A percentile compares a stretch with the other conserved stretches of the same genome.
Evolutionary conservation across 225 moss, liverwort and hornwort genomes (phyloP).

Genomic region (Pleurozium schreberi): DNA sequence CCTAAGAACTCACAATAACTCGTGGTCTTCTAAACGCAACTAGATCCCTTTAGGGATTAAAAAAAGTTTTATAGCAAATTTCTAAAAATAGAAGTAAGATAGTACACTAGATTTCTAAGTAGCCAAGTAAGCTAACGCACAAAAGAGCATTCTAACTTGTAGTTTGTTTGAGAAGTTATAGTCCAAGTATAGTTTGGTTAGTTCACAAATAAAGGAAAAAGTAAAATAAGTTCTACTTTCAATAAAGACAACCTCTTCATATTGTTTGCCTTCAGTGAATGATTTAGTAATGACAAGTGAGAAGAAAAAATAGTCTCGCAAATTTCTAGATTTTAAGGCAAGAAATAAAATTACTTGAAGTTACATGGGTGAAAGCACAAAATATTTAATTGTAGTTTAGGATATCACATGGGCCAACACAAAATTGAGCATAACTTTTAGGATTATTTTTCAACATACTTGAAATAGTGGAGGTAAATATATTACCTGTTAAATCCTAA

Average conservation of each 20-base stretch:
- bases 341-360: not conserved
- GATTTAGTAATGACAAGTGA: not conserved
- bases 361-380: not conserved
- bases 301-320: not conserved
- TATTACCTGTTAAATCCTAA: too few relatives aligned
- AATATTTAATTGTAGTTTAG: not conserved
- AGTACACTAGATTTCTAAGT: too few relatives aligned
- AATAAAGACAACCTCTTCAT: not conserved
- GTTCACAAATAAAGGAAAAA: not conserved
- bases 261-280: not conserved
- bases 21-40: too few relatives aligned
- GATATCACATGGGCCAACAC: too few relatives aligned
- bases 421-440: too few relatives aligned
- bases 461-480: too few relatives aligned
- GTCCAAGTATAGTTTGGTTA: not conserved
- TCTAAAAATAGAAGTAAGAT: too few relatives aligned
- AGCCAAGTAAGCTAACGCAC: not conserved
- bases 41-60: too few relatives aligned
- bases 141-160: not conserved
- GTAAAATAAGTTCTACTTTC: not conserved
- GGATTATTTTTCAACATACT: too few relatives aligned
- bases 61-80: too few relatives aligned
- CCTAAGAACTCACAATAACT: too few relatives aligned
- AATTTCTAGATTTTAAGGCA: not conserved
- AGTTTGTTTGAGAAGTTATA: not conserved